phyloP scores from a whole-genome alignment of 345 rosid species.

The Salix caprea region DNA sequence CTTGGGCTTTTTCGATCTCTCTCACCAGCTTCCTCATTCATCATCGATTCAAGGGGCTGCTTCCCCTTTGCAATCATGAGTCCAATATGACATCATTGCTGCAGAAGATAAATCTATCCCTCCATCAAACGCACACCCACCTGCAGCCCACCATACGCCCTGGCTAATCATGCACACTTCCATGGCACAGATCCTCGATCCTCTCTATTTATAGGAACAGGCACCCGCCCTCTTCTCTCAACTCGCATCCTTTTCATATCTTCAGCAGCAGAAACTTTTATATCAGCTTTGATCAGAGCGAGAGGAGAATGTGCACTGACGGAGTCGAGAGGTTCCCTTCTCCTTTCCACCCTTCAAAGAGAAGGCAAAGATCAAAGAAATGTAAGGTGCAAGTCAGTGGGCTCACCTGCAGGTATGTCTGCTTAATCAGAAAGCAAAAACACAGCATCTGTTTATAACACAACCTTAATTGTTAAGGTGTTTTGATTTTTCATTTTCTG shows the following conservation, averaged over 20 bases:
- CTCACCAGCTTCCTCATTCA: neutral
- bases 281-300: too few relatives aligned
- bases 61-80: constrained; percentile 37
- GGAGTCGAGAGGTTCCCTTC: constrained; percentile 28
- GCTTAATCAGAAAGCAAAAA: neutral
- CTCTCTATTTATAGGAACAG: constrained; percentile 26
- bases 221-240: neutral
- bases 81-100: constrained; percentile 44
- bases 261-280: neutral
- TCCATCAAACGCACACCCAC: constrained; percentile 10
- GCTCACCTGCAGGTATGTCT: constrained; percentile 33
- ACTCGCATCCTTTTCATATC: too few relatives aligned
- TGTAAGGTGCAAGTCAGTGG: constrained; percentile 42
- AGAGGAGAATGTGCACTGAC: constrained; percentile 33
- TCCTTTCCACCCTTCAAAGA: constrained; percentile 24
- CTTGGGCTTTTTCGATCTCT: neutral
- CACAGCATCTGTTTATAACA: neutral
- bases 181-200: constrained; percentile 1
- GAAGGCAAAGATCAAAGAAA: constrained; percentile 35
- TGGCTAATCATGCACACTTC: neutral
- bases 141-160: constrained; percentile 4
- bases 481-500: neutral
- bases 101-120: constrained; percentile 21
- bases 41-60: constrained; percentile 20
- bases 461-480: neutral